phyloP scores from a whole-genome alignment of 2,329 filamentous ascomycete species.

The Bipolaris sorokiniana region DNA sequence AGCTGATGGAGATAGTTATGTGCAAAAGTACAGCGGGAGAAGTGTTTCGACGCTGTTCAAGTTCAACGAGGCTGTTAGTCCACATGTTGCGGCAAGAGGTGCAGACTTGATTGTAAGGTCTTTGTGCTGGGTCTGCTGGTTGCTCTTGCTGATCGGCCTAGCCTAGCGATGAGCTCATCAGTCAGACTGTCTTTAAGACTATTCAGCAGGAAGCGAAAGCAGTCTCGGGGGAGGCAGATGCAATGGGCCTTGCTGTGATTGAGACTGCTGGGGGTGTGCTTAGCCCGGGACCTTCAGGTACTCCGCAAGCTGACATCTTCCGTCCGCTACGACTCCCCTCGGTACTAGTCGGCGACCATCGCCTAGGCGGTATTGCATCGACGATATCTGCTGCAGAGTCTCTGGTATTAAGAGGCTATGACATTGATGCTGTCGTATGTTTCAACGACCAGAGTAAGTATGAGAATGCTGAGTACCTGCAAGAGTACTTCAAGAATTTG shows the following conservation, averaged over 20 bases:
- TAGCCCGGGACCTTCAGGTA: slow-evolving; percentile 77
- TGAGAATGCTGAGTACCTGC: slow-evolving; percentile 71
- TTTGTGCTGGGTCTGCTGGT: background rate
- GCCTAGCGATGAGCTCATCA: slow-evolving; percentile 34
- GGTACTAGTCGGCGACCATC: slow-evolving; percentile 75
- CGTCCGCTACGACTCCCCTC: slow-evolving; percentile 74
- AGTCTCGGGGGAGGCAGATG: slow-evolving; percentile 1
- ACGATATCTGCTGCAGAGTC: slow-evolving; percentile 84
- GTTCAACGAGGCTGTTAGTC: slow-evolving; percentile 76
- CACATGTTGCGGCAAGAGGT: slow-evolving; percentile 70
- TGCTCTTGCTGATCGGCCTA: slow-evolving; percentile 16
- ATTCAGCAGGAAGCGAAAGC: slow-evolving; percentile 20
- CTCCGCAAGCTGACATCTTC: slow-evolving; percentile 78
- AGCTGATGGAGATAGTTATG: slow-evolving; percentile 59
- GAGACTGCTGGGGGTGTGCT: slow-evolving; percentile 86
- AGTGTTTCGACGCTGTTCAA: slow-evolving; percentile 70
- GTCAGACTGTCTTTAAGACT: slow-evolving; percentile 22
- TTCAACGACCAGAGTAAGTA: slow-evolving; percentile 70
- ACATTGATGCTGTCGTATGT: slow-evolving; percentile 72
- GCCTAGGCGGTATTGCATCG: slow-evolving; percentile 78
- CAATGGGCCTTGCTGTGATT: slow-evolving; percentile 61
- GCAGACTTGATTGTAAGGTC: slow-evolving; percentile 27
- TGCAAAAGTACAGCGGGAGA: slow-evolving; percentile 63
- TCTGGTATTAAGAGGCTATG: slow-evolving; percentile 76
- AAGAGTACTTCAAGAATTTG: slow-evolving; percentile 67